Conservation (phyloP, 257 asterid species). For the Solanum infundibuliforme region DNA sequence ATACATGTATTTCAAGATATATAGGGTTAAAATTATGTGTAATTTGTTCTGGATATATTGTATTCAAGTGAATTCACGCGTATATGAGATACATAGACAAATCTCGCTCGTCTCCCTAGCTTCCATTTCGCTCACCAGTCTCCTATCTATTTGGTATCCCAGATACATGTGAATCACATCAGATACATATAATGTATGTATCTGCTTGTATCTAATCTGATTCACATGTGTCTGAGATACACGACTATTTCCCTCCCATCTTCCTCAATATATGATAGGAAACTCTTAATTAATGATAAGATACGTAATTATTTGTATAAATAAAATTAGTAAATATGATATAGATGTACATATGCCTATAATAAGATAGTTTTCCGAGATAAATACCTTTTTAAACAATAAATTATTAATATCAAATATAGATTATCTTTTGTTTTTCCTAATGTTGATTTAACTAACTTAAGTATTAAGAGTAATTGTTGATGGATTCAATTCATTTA, state of each 20-base stretch:
- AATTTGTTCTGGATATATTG: too few species aligned
- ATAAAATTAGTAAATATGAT: too few species aligned
- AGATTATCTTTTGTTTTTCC: not conserved
- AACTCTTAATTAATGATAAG: too few species aligned
- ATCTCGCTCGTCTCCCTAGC: not conserved
- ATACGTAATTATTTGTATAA: not conserved
- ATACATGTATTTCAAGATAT: too few species aligned
- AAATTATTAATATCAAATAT: not conserved
- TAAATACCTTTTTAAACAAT: too few species aligned
- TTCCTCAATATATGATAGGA: not conserved
- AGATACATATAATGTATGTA: not conserved
- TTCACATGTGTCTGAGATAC: not conserved
- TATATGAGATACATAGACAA: not conserved
- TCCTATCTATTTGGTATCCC: not conserved
- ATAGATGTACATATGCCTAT: not conserved
- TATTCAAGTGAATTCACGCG: not conserved
- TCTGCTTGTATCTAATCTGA: not conserved
- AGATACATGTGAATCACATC: not conserved
- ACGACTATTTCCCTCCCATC: not conserved
- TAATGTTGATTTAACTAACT: not conserved
- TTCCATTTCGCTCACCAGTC: not conserved
- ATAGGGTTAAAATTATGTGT: accelerated
- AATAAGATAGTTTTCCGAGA: not conserved
- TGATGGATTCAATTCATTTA: not conserved
- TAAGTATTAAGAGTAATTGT: not conserved